Percentiles rank a stretch among this genome's conserved stretches.
phyloP scores from a whole-genome alignment of 495 filamentous ascomycete species.

The Daldinia decipiens region DNA sequence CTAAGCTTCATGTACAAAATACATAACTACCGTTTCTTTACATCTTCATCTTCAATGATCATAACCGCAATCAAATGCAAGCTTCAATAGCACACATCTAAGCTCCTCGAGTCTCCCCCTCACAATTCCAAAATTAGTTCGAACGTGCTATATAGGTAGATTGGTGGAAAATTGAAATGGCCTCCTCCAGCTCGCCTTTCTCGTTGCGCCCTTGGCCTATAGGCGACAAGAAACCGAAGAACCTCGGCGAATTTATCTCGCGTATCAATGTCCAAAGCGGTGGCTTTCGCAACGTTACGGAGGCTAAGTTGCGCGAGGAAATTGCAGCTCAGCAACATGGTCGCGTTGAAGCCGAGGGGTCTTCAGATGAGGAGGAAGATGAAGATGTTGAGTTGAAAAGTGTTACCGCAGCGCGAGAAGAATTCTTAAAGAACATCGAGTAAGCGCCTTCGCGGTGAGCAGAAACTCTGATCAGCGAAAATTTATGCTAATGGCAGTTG shows the following conservation, averaged over 20 bases:
- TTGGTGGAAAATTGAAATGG: neutral
- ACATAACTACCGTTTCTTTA: neutral
- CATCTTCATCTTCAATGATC: conserved; percentile 1
- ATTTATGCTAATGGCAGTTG: conserved; percentile 17
- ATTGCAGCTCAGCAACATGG: conserved; percentile 62
- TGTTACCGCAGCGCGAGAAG: conserved; percentile 57
- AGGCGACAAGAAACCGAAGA: conserved; percentile 64
- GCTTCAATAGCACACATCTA: neutral
- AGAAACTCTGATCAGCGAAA: neutral
- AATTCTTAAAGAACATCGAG: conserved; percentile 64
- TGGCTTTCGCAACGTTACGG: conserved; percentile 74
- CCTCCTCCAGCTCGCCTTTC: conserved; percentile 62
- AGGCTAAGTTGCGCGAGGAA: conserved; percentile 68
- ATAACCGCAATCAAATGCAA: neutral
- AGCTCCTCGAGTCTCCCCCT: neutral
- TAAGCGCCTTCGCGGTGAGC: conserved; percentile 41
- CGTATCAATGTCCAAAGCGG: conserved; percentile 80
- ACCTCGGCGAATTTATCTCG: conserved; percentile 73
- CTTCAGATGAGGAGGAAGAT: conserved; percentile 49
- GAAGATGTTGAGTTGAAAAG: conserved; percentile 52
- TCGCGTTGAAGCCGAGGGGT: conserved; percentile 33
- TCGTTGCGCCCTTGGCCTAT: conserved; percentile 71
- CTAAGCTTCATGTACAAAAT: conserved; percentile 1
- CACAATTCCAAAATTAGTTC: neutral
- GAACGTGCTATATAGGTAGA: neutral